A percentile compares a stretch with the other conserved stretches of the same genome.
Evolutionary conservation across 768 basidiomycete genomes (phyloP).

Genomic region (Lactarius indigo): DNA sequence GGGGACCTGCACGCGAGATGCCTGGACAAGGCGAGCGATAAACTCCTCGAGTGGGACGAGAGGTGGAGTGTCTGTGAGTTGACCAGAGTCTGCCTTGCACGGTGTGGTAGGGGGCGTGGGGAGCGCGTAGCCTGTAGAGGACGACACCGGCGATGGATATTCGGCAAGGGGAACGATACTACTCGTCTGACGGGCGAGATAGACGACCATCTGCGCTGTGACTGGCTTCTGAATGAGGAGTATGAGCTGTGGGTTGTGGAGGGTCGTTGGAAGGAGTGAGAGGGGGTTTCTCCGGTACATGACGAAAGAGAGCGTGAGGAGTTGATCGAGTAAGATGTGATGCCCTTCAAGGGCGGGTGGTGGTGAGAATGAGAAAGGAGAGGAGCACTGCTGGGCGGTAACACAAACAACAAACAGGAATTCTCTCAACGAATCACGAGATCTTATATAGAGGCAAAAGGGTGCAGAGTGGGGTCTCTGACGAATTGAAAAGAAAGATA

Average conservation of each 20-base stretch:
- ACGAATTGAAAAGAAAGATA: constrained; percentile 10
- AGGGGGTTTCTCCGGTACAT: constrained; percentile 58
- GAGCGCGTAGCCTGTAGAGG: constrained; percentile 36
- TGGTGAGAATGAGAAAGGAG: constrained; percentile 28
- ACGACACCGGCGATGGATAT: constrained; percentile 35
- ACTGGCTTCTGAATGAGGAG: constrained; percentile 76
- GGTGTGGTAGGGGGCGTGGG: constrained; percentile 73
- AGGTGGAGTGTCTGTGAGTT: constrained; percentile 31
- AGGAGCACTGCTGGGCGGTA: constrained; percentile 21
- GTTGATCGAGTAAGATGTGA: constrained; percentile 33
- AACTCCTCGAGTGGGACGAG: constrained; percentile 77
- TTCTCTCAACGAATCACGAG: constrained; percentile 16
- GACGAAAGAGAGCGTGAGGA: constrained; percentile 38
- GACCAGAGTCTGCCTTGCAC: constrained; percentile 41
- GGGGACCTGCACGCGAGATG: constrained; percentile 85
- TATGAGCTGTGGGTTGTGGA: constrained; percentile 79
- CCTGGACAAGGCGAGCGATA: constrained; percentile 73
- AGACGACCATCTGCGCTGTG: constrained; percentile 78
- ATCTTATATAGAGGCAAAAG: constrained; percentile 2
- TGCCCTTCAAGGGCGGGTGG: constrained; percentile 37
- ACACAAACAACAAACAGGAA: constrained; percentile 19
- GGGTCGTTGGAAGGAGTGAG: constrained; percentile 71
- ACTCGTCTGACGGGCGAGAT: constrained; percentile 75
- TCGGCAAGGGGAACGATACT: constrained; percentile 71
- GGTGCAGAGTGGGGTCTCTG: constrained; percentile 16